These are phyloP conservation scores for Fremontodendron californicum DNA, from an alignment of 345 rosid genomes.

Conservation along the genomic window DNA sequence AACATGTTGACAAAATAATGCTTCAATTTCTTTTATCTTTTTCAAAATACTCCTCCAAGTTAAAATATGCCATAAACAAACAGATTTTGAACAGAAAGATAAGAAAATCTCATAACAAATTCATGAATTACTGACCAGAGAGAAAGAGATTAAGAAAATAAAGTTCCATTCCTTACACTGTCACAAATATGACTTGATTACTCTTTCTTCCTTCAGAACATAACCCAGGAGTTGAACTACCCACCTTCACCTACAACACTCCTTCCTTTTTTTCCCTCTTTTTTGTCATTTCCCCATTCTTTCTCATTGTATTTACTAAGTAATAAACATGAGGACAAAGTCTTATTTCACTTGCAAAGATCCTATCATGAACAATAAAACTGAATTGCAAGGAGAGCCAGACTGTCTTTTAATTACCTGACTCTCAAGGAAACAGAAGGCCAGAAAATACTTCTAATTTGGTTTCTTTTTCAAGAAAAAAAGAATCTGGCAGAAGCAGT, in stretches of 20 bases:
- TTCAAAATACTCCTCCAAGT: not conserved
- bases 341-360: not conserved
- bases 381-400: not conserved
- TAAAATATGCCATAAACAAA: not conserved
- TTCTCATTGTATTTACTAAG: not conserved
- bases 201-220: not conserved
- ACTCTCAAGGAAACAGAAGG: slow-evolving; percentile 6
- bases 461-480: not conserved
- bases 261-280: not conserved
- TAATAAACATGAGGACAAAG: not conserved
- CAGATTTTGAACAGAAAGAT: not conserved
- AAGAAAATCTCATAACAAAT: slow-evolving; percentile 2
- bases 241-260: not conserved
- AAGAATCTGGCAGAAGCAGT: not conserved
- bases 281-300: not conserved
- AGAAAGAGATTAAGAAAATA: not conserved
- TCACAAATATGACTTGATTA: not conserved
- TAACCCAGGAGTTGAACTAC: not conserved
- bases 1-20: not conserved
- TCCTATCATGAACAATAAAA: not conserved
- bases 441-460: not conserved
- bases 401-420: not conserved
- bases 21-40: not conserved
- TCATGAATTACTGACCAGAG: not conserved
- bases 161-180: not conserved